Evolutionary conservation across 257 asterid genomes (phyloP), one percentile per base, ranked within the genome.

Genomic region (Gentiana macrophylla): DNA sequence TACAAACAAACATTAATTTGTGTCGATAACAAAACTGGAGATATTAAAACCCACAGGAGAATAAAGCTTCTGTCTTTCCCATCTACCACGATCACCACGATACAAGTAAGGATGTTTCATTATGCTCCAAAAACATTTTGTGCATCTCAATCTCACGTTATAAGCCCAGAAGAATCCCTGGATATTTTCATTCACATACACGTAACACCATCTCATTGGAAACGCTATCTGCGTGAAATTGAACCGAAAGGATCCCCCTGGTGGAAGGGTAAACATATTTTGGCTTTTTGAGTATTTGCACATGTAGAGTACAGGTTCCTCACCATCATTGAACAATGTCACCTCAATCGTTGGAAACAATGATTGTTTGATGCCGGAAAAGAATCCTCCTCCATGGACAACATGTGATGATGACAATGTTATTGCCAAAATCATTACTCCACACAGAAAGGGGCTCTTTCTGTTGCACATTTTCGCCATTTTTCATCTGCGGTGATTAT

Each of bases 21-120:
- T 13, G 7, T 45, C 44, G 3, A 41, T 3, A 45, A 49, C 10
- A 15, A 34, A 59, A 1, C 24, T 3, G 8, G 8, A 12, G 5
- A 54, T 38, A 37, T 59, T 44, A 32, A 69, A 69, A 1, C 66
- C 66, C 32, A 53, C 4, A 0, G 70, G 70, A 1, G 8, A 4
- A n/a, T 56, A 69, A 35, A 69, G 59, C 38, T 63, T 64, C 24
- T 69, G 66, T 8, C 70, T 57, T 49, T 69, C 74, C 74, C 74
- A 69, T 48, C 74, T 37, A 9, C 51, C 59, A 0, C 70, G 70
- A 48, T 63, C 70, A 0, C 61, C 51, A 53, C 68, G 45, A 53
- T 53, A 69, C 41, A 69, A 49, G 44, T 63, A 47, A 24, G 69
- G 62, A 7, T 12, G 49, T 47, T 59, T 63, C 2, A 53, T 51